Base-by-base conservation (phyloP, 1,284 basidiomycete species). In the Volvariella volvacea region DNA sequence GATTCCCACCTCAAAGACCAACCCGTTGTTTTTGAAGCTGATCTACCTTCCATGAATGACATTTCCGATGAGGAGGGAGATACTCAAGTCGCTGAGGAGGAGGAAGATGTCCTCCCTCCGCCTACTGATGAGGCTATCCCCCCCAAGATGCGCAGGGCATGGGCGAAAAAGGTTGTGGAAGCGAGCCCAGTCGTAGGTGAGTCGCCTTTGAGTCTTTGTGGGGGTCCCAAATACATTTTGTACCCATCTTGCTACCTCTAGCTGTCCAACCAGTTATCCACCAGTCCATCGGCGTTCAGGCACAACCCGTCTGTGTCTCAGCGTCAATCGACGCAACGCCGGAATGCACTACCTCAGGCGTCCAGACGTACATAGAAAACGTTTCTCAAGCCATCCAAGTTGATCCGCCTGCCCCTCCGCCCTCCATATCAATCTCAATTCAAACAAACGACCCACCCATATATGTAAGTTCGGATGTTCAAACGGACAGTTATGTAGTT, bases 131-230 rank as follows among this genome's bases (percentile, higher is more conserved):
- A 61, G 45, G 55, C 56, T 47, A 64, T 79, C 16, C 78, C 78
- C 28, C 77, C 78, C 19, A 79, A 76, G 60, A 73, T 80, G 73
- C 66, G 78, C 34, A 69, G 73, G 54, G 65, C 70, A 16, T 79
- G 77, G 76, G 64, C 60, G 39, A 74, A 63, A 55, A 67, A 64
- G 51, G 46, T 55, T 42, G 69, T 74, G 46, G 68, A 68, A 54
- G 58, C 64, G 52, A 65, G 60, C 56, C 49, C 51, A 22, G 50
- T 47, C 4, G 45, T 56, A 49, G 53, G 72, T 75, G 58, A 68
- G 70, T 59, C 41, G n/a, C 44, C 16, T 4, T 41, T 39, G 6
- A 20, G 34, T 15, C 4, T 15, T n/a, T 15, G 8, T 20, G n/a
- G n/a, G 15, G 14, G 19, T 36, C 7, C 8, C 15, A 6, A 7